Evolutionary conservation across 2,329 filamentous ascomycete genomes (phyloP).

Genomic region (Orbilia brochopaga): DNA sequence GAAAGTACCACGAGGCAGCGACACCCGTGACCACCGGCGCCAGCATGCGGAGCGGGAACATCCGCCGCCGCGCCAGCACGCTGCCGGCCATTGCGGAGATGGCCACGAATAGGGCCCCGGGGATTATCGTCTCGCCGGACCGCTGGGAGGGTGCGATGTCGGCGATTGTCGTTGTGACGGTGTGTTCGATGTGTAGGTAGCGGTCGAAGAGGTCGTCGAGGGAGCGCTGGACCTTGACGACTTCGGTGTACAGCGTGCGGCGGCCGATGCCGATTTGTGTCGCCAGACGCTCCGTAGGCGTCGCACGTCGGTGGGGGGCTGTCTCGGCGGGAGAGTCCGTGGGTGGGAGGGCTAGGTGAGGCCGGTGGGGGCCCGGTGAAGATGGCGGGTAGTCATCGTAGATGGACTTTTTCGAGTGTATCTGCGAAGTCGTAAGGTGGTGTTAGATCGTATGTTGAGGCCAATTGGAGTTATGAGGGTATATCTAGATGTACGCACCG

Average conservation of each 20-base stretch:
- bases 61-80: constrained; percentile 87
- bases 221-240: constrained; percentile 75
- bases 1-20: constrained; percentile 78
- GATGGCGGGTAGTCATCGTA: constrained; percentile 68
- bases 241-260: constrained; percentile 78
- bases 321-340: constrained; percentile 48
- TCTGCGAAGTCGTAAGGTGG: constrained; percentile 1
- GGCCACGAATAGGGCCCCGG: constrained; percentile 87
- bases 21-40: constrained; percentile 81
- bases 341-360: constrained; percentile 29
- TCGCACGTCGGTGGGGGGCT: constrained; percentile 63
- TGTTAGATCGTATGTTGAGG: constrained; percentile 18
- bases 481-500: constrained; percentile 24
- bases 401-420: constrained; percentile 71
- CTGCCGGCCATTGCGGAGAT: constrained; percentile 93
- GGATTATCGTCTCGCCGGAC: constrained; percentile 85
- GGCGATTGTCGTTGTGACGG: constrained; percentile 86
- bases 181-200: constrained; percentile 83
- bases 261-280: constrained; percentile 79
- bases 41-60: constrained; percentile 77
- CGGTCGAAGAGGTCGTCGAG: constrained; percentile 82
- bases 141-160: constrained; percentile 84
- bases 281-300: constrained; percentile 88
- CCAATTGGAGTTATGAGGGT: background rate
- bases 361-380: constrained; percentile 52